phyloP scores from a whole-genome alignment of 352 stramenopile genomes.

The Globisporangium spinosum region DNA sequence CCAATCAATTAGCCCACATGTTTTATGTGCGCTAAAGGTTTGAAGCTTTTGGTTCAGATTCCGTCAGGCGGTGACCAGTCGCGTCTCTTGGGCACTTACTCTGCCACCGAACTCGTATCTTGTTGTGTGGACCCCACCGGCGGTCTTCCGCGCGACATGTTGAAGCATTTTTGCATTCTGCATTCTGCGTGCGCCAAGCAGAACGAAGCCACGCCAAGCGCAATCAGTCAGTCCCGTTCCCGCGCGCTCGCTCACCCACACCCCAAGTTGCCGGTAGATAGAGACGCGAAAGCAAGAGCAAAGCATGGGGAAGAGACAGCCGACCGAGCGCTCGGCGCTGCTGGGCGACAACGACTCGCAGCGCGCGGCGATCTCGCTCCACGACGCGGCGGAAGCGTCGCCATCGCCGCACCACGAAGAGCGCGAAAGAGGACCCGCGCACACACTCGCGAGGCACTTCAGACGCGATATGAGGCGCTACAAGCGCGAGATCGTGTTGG shows the following conservation, averaged over 20 bases:
- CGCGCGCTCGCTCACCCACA: background rate
- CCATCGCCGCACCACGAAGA: background rate
- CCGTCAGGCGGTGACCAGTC: background rate
- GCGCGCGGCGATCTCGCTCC: background rate
- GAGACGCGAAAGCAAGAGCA: background rate
- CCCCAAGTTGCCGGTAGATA: background rate
- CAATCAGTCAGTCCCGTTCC: background rate
- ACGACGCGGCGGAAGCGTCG: background rate
- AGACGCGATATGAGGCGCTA: background rate
- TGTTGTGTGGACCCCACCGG: conserved; percentile 13
- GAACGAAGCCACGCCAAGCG: background rate
- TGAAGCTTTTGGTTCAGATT: background rate
- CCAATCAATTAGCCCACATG: background rate
- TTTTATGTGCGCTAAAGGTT: background rate
- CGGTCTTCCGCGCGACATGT: conserved; percentile 14
- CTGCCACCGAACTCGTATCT: conserved; percentile 20
- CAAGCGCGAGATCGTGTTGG: background rate
- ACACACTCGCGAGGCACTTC: background rate
- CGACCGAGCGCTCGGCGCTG: conserved; percentile 23
- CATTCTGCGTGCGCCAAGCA: conserved; percentile 1
- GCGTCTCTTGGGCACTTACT: background rate
- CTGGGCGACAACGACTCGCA: conserved; percentile 1
- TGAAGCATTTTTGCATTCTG: conserved; percentile 8
- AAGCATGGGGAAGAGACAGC: conserved; percentile 3
- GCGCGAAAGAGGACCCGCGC: background rate